Base-by-base conservation (phyloP, 2,329 filamentous ascomycete genomes). In the Chaetomiaceae sp. region DNA sequence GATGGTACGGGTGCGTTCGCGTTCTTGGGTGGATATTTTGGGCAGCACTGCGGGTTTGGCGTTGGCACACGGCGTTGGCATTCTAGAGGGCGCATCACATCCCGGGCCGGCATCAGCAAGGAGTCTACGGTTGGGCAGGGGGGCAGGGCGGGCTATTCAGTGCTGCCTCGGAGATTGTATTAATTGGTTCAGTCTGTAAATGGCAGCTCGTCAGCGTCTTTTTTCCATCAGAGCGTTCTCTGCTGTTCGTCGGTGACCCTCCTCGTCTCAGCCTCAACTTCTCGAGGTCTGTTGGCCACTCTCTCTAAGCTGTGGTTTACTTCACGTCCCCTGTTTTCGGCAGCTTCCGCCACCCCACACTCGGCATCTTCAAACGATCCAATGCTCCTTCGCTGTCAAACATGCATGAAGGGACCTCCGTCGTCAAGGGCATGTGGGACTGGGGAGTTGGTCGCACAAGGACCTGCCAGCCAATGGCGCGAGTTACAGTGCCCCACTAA, bases 101-200 rank as follows among this genome's bases (percentile, higher is more conserved):
- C 34, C 42, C 29, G n/a, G n/a, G n/a, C n/a, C n/a, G n/a, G 55
- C 55, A 58, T 58, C 46, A 53, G 55, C 55, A 47, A 50, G 39
- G 55, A 46, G 45, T 48, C 48, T 25, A 45, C 9, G 34, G 53
- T 44, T 27, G 19, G 23, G 49, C n/a, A 39, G 31, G 9, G 39
- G 38, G 37, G 33, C 17, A 45, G 38, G 36, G 22, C 37, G 37
- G 34, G 44, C 15, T 37, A 48, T 47, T 33, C 27, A 23, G 42
- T 29, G 23, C 42, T 55, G 50, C 47, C 7, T 44, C 44, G 38
- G 6, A 29, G 4, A 9, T 9, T 37, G 36, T 37, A 47, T 36
- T 40, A 3, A 31, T 39, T 40, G 3, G 31, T 39, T 20, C 17
- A 53, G 15, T 47, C 9, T 44, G 38, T 44, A 34, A 23, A 43